Percentiles rank a stretch among this genome's conserved stretches.
These are phyloP conservation scores for Leishmania arabica DNA, from an alignment of 208 protist genomes.

Conservation along the genomic window DNA sequence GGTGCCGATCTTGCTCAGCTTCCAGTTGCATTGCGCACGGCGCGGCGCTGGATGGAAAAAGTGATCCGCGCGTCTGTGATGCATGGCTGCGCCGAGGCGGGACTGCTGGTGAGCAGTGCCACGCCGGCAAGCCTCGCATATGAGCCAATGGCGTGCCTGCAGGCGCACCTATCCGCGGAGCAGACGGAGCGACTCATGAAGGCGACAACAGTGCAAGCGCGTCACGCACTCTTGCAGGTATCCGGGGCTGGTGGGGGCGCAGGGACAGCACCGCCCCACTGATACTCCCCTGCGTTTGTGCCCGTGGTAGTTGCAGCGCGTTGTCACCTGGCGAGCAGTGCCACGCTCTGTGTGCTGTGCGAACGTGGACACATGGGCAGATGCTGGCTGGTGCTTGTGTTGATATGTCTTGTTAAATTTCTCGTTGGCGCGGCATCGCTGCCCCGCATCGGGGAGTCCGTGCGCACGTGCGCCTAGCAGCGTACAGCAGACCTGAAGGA, in stretches of 20 bases:
- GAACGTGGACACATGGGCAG: neutral
- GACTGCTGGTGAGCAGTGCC: constrained; percentile 2
- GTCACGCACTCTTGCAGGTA: constrained; percentile 16
- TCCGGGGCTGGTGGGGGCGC: neutral
- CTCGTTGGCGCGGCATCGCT: neutral
- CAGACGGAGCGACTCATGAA: constrained; percentile 11
- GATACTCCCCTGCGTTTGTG: neutral
- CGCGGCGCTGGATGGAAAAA: constrained; percentile 33
- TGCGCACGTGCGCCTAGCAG: neutral
- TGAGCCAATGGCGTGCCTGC: neutral
- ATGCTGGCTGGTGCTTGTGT: neutral
- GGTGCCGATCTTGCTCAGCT: constrained; percentile 2
- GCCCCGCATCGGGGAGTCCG: neutral
- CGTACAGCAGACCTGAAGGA: neutral
- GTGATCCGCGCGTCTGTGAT: constrained; percentile 4
- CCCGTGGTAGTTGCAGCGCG: neutral
- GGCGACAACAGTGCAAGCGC: constrained; percentile 14
- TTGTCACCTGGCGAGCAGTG: neutral
- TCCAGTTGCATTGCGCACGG: constrained; percentile 14
- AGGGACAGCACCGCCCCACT: neutral
- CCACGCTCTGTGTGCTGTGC: neutral
- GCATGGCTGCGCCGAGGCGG: constrained; percentile 8
- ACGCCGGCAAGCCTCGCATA: neutral
- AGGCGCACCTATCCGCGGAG: constrained; percentile 3
- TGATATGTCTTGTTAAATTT: too few species aligned